Evolutionary conservation across 2,329 filamentous ascomycete species (phyloP).

Genomic region (Stylonectria norvegica): DNA sequence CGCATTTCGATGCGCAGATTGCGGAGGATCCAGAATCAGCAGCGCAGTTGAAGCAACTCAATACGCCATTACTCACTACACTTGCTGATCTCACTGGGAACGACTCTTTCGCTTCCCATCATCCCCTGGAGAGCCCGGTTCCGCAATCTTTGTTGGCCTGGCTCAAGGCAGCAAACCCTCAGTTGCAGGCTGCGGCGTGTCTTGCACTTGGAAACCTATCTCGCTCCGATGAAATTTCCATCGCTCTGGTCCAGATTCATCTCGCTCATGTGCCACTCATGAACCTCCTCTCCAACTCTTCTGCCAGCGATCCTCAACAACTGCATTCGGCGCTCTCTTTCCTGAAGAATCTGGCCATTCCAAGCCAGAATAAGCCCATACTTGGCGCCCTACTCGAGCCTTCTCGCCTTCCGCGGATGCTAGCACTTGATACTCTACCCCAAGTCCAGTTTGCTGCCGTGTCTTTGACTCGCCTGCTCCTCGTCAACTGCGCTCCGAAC

Average conservation of each 20-base stretch:
- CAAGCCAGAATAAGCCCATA: constrained; percentile 49
- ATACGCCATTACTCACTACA: constrained; percentile 47
- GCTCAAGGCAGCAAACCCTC: constrained; percentile 39
- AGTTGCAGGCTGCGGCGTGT: constrained; percentile 56
- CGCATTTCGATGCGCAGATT: constrained; percentile 36
- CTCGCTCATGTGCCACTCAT: constrained; percentile 44
- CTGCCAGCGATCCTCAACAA: constrained; percentile 46
- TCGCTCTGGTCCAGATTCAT: constrained; percentile 44
- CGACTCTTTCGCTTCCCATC: constrained; percentile 42
- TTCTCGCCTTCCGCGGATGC: constrained; percentile 50
- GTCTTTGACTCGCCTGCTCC: constrained; percentile 54
- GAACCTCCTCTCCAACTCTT: constrained; percentile 40
- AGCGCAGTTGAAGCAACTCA: constrained; percentile 45
- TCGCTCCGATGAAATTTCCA: constrained; percentile 53
- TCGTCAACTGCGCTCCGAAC: constrained; percentile 52
- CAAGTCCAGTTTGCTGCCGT: constrained; percentile 60
- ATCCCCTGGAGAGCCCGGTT: constrained; percentile 42
- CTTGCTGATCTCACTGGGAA: constrained; percentile 53
- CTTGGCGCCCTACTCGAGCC: constrained; percentile 48
- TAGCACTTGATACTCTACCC: constrained; percentile 47
- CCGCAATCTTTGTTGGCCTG: constrained; percentile 45
- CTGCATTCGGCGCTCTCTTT: constrained; percentile 57
- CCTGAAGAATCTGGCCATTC: constrained; percentile 63
- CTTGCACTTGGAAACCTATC: constrained; percentile 60
- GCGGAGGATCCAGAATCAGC: constrained; percentile 45